A percentile compares a stretch with the other conserved stretches of the same genome.
Evolutionary conservation across 169 alveolate species (phyloP).

Genomic region (Plasmodium ovale): DNA sequence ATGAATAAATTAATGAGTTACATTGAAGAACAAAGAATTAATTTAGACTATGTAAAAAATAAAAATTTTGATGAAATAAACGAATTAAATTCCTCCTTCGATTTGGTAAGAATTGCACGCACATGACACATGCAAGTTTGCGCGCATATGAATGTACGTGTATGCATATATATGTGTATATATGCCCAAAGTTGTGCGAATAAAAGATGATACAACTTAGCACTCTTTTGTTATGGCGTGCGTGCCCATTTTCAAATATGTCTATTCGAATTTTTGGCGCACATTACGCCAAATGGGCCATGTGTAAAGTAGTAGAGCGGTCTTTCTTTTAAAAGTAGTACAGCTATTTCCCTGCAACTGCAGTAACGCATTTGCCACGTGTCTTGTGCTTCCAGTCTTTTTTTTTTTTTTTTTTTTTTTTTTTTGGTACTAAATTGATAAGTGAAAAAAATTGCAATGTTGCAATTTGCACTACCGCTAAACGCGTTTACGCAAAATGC

Average conservation of each 20-base stretch:
- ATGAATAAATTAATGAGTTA: conserved; percentile 39
- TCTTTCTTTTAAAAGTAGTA: no score
- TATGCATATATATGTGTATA: background rate
- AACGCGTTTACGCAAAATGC: no score
- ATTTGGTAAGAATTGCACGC: conserved; percentile 38
- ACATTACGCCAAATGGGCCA: no score
- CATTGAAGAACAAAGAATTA: conserved; percentile 32
- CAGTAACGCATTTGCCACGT: no score
- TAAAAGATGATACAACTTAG: background rate
- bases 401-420: no score
- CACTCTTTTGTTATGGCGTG: background rate
- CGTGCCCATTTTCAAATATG: conserved; percentile 13
- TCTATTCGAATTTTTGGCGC: no score
- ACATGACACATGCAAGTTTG: background rate
- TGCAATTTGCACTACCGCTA: no score
- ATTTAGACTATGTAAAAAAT: conserved; percentile 45
- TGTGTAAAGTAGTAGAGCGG: no score
- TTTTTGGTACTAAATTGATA: no score
- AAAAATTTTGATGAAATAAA: conserved; percentile 40
- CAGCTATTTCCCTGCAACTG: no score
- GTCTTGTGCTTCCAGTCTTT: no score
- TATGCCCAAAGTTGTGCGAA: background rate
- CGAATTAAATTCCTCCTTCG: conserved; percentile 32
- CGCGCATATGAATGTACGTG: background rate
- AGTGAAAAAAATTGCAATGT: background rate